These are phyloP conservation scores for Ichthyophthirius multifiliis DNA, from an alignment of 169 alveolate species.

Conservation along the genomic window DNA sequence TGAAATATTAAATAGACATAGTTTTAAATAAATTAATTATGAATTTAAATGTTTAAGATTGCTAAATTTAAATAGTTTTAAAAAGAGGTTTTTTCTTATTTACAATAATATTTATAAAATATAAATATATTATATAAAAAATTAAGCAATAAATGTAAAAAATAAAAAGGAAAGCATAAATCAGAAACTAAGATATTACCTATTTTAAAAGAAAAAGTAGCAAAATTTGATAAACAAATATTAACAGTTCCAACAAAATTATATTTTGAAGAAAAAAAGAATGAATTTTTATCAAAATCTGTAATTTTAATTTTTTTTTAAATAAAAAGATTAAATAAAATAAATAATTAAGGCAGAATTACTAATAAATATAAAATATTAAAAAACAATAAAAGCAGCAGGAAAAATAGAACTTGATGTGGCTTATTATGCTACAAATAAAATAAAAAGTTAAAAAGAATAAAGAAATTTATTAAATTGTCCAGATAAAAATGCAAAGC, in stretches of 20 bases:
- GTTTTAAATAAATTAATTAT: not conserved
- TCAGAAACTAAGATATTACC: not conserved
- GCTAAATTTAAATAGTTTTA: not conserved
- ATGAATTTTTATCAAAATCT: not conserved
- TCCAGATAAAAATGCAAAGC: not conserved
- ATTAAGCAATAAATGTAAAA: too few relatives aligned
- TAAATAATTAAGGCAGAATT: not conserved
- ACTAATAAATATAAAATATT: not conserved
- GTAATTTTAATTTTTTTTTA: not conserved
- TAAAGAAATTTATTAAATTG: not conserved
- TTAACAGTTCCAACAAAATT: not conserved
- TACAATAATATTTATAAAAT: not conserved
- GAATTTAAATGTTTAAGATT: not conserved
- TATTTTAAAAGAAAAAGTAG: not conserved
- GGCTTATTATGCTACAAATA: not conserved
- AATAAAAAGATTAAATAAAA: not conserved
- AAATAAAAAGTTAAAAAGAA: not conserved
- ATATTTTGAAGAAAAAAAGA: not conserved
- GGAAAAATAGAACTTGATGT: not conserved
- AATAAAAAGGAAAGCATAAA: not conserved
- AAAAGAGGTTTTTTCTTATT: not conserved
- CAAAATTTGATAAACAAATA: not conserved
- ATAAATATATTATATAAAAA: too few relatives aligned
- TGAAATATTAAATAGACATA: not conserved
- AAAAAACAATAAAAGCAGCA: not conserved